Evolutionary conservation across 2,329 filamentous ascomycete genomes (phyloP), one percentile per base, ranked within the genome.

Genomic region (Aureobasidium sp.): DNA sequence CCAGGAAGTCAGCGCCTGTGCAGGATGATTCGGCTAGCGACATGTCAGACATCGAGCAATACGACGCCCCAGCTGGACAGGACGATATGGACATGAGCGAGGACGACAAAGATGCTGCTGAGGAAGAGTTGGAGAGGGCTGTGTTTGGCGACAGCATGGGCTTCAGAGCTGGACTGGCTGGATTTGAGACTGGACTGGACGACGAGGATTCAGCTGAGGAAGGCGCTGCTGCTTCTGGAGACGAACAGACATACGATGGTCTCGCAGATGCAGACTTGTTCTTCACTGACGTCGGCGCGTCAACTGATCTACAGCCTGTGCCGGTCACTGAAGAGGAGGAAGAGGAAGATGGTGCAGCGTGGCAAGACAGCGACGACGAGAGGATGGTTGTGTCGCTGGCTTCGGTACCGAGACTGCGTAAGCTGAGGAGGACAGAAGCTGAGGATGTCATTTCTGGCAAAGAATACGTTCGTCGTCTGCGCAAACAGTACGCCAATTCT

Each of bases 281-380:
- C 77, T 89, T 91, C 75, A 82, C 93, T 65, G 91, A 97, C 72
- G 82, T 87, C 1, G 85, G 84, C 44, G 77, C 81, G 29, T 75
- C 76, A 1, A 54, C 54, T 54, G 68, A 73, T 50, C 68, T 78
- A 64, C 72, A 75, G 66, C 71, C 72, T 51, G 45, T 27, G 1
- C 71, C 75, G 61, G 72, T 74, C 49, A 72, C 74, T 25, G 70
- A 72, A 5, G 74, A 75, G 39, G 75, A 76, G 2, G 74, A 78
- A 27, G 74, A 75, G 25, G 72, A 73, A 21, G 67, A 66, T 8
- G 78, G 79, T 25, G 81, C 87, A 3, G 89, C 85, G 1, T 99
- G 94, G 94, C 86, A 92, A 67, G 94, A 99, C 72, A 97, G 92
- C 74, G 94, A 99, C 69, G 94, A 99, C 71, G 94, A 97, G 71